Evolutionary conservation across 352 stramenopile species (phyloP).

Genomic region (Pythium biforme): DNA sequence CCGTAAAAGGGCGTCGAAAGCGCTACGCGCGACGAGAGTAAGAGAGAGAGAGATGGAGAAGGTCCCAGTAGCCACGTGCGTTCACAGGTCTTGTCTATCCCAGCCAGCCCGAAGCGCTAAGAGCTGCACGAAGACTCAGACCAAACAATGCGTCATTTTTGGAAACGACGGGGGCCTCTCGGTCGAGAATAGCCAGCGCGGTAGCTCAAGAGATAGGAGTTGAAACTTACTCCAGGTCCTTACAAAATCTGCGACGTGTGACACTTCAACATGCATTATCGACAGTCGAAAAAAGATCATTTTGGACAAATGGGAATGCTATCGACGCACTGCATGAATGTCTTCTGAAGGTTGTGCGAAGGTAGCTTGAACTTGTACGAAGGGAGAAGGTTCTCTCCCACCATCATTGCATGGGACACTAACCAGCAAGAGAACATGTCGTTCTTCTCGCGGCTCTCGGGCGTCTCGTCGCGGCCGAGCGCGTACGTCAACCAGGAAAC

Average conservation of each 20-base stretch:
- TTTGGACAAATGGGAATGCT: neutral
- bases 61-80: neutral
- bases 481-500: constrained; percentile 54
- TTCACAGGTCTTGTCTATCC: constrained; percentile 1
- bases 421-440: constrained; percentile 23
- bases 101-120: too few species aligned
- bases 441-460: constrained; percentile 64
- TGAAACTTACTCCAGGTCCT: neutral
- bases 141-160: constrained; percentile 3
- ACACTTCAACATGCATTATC: constrained; percentile 14
- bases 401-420: neutral
- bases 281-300: neutral
- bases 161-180: neutral
- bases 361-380: constrained; percentile 8
- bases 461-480: constrained; percentile 27
- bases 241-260: neutral
- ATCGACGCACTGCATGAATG: neutral
- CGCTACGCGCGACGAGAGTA: neutral
- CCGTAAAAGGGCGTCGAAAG: neutral
- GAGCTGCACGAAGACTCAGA: constrained; percentile 1
- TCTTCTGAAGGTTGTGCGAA: constrained; percentile 21
- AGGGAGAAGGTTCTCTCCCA: neutral
- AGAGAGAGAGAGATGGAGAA: too few species aligned
- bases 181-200: constrained; percentile 13
- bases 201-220: too few species aligned